Evolutionary conservation across 139 green algal genomes (phyloP), one percentile per base, ranked within the genome.

Genomic region (Astrephomene gubernaculifera): DNA sequence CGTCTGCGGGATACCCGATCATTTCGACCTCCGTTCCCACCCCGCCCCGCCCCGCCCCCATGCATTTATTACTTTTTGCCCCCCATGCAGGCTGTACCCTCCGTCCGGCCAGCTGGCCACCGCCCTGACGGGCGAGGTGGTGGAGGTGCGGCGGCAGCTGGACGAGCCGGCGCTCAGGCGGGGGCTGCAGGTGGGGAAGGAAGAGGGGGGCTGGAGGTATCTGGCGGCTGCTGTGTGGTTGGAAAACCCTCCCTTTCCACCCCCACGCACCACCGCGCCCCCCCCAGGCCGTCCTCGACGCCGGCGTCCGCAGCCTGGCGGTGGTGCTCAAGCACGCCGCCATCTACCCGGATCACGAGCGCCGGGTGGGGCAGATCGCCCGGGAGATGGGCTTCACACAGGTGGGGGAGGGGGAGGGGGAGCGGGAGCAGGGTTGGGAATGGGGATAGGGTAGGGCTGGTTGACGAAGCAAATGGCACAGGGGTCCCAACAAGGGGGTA

Each of bases 261-360:
- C 17, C 41, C 5, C 68, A 38, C 53, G 27, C 12, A 38, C 1
- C 61, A 9, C 29, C 61, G 8, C 61, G 5, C 70, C 29, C 9
- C 41, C 43, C 25, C 0, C 81, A 97, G 87, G 83, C 41, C 4
- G 89, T 97, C 22, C 63, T 94, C 21, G 87, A 90, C 24, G 61
- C 52, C 24, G 97, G 97, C 79, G 98, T 99, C 63, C 83, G 54
- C 45, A 95, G 87, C 79, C 44, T 99, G 31, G 96, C 97, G 1
- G 94, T 99, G 25, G 96, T 98, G 27, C 90, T 99, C 12, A 98
- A 99, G 89, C 97, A 99, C 79, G 92, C 95, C 0, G 96, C 95
- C 81, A 92, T 97, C 44, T 99, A 95, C 91, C 95, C 95, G 2
- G 92, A 95, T 1, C 96, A 99, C 85, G 97, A 99, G 90, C 72